Conservation (phyloP, 305 asterid genomes). For the Caryopteris hybrid region DNA sequence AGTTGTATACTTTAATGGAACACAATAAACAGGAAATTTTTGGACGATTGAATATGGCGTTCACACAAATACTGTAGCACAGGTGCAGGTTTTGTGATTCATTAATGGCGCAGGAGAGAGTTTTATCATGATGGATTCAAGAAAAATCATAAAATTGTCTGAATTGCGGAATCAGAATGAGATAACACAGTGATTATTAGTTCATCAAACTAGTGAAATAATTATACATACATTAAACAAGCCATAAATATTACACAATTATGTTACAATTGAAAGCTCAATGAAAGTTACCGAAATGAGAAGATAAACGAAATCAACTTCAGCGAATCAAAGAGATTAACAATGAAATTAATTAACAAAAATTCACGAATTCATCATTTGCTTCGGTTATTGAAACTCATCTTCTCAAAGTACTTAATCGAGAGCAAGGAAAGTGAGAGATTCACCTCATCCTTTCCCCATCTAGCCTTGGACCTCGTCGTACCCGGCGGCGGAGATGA, state of each 20-base stretch:
- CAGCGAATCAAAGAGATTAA: slow-evolving; percentile 15
- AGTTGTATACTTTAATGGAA: no score
- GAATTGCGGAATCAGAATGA: neutral
- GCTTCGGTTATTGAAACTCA: slow-evolving; percentile 57
- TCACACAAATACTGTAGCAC: neutral
- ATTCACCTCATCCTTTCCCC: slow-evolving; percentile 96
- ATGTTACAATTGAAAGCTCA: neutral
- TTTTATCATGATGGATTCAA: neutral
- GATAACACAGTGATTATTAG: neutral
- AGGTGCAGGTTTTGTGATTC: neutral
- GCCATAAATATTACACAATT: slow-evolving; percentile 16
- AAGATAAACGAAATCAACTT: neutral
- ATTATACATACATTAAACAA: slow-evolving; percentile 17
- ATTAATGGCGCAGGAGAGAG: neutral
- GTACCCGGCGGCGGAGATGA: slow-evolving; percentile 27
- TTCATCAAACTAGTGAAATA: neutral
- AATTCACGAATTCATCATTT: slow-evolving; percentile 27
- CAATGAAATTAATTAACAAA: slow-evolving; percentile 7
- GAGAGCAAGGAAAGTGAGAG: slow-evolving; percentile 84
- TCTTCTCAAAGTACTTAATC: slow-evolving; percentile 80
- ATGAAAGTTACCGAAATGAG: neutral
- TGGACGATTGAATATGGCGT: no score
- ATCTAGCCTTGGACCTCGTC: slow-evolving; percentile 46
- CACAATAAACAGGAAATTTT: no score
- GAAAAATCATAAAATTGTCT: no score